A percentile compares a stretch with the other conserved stretches of the same genome.
These are phyloP conservation scores for Lepidium didymum DNA, from an alignment of 345 rosid genomes.

Conservation along the genomic window DNA sequence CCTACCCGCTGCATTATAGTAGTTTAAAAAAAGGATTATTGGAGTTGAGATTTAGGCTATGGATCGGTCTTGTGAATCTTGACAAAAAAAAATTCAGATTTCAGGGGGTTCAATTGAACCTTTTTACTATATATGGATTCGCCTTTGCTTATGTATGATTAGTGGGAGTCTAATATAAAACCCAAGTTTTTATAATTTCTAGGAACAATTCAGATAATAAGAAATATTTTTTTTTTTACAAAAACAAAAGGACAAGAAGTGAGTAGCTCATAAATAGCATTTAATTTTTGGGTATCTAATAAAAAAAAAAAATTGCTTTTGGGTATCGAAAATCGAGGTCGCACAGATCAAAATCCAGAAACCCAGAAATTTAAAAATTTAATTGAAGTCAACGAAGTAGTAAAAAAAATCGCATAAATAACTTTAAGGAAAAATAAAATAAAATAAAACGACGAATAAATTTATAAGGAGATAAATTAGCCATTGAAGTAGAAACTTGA, in stretches of 20 bases:
- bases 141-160: neutral
- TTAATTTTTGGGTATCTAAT: neutral
- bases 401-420: neutral
- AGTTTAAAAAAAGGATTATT: too few species aligned
- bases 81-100: too few species aligned
- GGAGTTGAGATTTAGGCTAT: too few species aligned
- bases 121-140: too few species aligned
- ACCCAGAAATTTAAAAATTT: neutral
- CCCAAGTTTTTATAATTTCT: neutral
- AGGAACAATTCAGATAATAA: neutral
- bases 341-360: constrained; percentile 4
- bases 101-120: too few species aligned
- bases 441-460: neutral
- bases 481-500: constrained; percentile 40
- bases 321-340: constrained; percentile 4
- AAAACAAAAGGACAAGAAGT: neutral
- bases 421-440: too few species aligned
- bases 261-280: constrained; percentile 20
- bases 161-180: neutral
- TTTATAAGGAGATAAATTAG: constrained; percentile 55
- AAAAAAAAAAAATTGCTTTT: neutral
- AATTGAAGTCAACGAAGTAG: constrained; percentile 13
- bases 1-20: too few species aligned
- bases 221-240: neutral
- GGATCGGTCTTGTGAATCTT: too few species aligned